Evolutionary conservation across 176 grass and related monocot genomes (phyloP).

Genomic region (Ampelocalamus luodianensis): DNA sequence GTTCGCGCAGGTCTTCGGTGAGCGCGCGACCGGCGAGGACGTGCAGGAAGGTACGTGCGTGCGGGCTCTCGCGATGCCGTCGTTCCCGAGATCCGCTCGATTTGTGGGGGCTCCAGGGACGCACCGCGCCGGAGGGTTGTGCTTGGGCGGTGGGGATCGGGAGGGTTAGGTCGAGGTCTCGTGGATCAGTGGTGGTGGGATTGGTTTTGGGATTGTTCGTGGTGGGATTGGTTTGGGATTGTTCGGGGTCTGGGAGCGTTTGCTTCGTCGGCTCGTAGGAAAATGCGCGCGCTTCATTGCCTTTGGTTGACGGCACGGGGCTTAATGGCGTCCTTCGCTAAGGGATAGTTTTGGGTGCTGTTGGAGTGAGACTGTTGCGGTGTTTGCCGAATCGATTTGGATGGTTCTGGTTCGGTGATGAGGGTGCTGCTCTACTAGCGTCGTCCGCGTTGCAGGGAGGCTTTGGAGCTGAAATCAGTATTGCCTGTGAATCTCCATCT

Average conservation of each 20-base stretch:
- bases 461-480: conserved; percentile 9
- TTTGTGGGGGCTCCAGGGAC: conserved; percentile 24
- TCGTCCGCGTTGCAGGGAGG: background rate
- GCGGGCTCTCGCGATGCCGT: background rate
- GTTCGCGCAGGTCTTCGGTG: conserved; percentile 94
- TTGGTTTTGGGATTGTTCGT: conserved; percentile 11
- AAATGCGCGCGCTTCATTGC: conserved; percentile 39
- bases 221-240: conserved; percentile 29
- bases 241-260: conserved; percentile 9
- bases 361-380: background rate
- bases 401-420: background rate
- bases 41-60: conserved; percentile 79
- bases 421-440: conserved; percentile 11
- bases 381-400: background rate
- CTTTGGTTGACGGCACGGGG: background rate
- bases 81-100: conserved; percentile 55
- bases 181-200: conserved; percentile 12
- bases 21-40: conserved; percentile 83
- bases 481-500: background rate
- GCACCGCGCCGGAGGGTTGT: background rate
- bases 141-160: conserved; percentile 19
- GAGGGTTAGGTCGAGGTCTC: background rate
- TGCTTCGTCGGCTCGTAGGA: conserved; percentile 22
- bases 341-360: background rate
- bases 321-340: background rate